phyloP scores from a whole-genome alignment of 108 stramenopile species.

The Discostella stelligeroides region DNA sequence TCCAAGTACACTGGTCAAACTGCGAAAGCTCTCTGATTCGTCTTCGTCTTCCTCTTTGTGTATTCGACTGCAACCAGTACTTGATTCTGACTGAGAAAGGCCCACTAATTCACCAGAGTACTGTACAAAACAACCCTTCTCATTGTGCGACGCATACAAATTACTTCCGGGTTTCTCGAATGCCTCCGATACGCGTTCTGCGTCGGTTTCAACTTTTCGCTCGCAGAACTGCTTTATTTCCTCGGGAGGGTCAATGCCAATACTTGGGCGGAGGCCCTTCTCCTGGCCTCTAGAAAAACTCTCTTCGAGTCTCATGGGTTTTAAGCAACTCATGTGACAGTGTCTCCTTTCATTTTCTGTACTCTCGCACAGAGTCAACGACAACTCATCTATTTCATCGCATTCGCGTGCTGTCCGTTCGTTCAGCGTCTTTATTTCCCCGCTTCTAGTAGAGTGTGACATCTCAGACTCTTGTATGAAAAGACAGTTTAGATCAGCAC shows the following conservation, averaged over 20 bases:
- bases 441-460: no score
- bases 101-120: background rate
- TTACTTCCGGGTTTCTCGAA: background rate
- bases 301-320: constrained; percentile 15
- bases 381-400: background rate
- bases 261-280: background rate
- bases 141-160: background rate
- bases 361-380: background rate
- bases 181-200: background rate
- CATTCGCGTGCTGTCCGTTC: background rate
- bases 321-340: constrained; percentile 10
- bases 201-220: background rate
- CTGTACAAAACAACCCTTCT: background rate
- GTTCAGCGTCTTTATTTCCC: background rate
- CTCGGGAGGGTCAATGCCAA: constrained; percentile 42
- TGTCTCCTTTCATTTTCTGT: background rate
- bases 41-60: background rate
- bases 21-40: constrained; percentile 2
- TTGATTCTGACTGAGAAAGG: background rate
- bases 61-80: background rate
- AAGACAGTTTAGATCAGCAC: no score
- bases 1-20: constrained; percentile 19
- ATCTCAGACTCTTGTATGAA: no score
- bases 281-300: constrained; percentile 20
- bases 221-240: constrained; percentile 1